Conservation (phyloP, 2,329 filamentous ascomycete genomes). For the Incumbomyces lentus region DNA sequence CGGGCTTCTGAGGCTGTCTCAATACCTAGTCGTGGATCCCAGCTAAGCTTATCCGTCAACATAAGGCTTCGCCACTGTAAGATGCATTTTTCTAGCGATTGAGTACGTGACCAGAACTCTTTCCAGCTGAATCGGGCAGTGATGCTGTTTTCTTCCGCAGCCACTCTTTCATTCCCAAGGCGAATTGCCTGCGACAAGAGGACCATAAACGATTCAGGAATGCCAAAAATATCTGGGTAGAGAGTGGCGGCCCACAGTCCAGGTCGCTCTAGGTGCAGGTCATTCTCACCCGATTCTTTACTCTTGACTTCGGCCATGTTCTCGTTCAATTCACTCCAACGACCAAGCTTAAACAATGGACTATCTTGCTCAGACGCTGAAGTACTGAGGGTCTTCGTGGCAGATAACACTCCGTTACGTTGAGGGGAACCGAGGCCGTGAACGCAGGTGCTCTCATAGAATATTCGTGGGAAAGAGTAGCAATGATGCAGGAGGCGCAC, state of each 20-base stretch:
- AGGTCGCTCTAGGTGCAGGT: slow-evolving; percentile 34
- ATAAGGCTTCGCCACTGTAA: slow-evolving; percentile 23
- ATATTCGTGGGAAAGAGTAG: slow-evolving; percentile 37
- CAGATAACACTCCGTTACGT: slow-evolving; percentile 2
- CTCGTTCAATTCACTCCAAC: slow-evolving; percentile 25
- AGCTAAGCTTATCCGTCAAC: slow-evolving; percentile 13
- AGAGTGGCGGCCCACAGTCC: slow-evolving; percentile 33
- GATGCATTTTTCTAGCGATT: slow-evolving; percentile 27
- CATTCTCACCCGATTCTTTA: slow-evolving; percentile 34
- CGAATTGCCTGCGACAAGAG: slow-evolving; percentile 34
- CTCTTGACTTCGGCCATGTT: slow-evolving; percentile 26
- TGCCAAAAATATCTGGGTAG: slow-evolving; percentile 37
- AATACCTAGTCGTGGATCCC: too few relatives aligned
- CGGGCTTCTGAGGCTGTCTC: too few relatives aligned
- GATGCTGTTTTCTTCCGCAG: slow-evolving; percentile 16
- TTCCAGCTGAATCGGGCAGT: slow-evolving; percentile 14
- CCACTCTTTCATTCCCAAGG: slow-evolving; percentile 34
- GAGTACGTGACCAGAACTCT: slow-evolving; percentile 27
- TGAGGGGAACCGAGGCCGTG: slow-evolving; percentile 11
- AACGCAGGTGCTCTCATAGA: slow-evolving; percentile 34
- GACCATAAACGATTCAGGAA: slow-evolving; percentile 34
- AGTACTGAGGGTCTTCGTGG: slow-evolving; percentile 5
- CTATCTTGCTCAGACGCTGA: slow-evolving; percentile 15
- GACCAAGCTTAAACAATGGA: slow-evolving; percentile 22
- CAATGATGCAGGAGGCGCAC: slow-evolving; percentile 38